A percentile compares a stretch with the other conserved stretches of the same genome.
Conservation (phyloP, 2,329 filamentous ascomycete genomes). For the Calonectria crousiana region DNA sequence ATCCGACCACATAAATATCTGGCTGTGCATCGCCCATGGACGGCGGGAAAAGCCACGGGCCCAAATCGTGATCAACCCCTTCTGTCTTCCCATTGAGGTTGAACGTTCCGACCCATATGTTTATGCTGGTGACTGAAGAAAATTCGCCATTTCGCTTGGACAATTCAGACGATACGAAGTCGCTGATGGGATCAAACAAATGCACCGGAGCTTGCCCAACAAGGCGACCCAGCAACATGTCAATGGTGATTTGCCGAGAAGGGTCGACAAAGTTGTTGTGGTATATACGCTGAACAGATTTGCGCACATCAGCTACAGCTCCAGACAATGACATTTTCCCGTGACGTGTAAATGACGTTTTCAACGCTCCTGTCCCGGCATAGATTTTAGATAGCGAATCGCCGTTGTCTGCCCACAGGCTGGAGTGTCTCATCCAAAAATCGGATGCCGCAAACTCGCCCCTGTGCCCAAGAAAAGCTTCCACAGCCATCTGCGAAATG, state of each 20-base stretch:
- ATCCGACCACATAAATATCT: conserved; percentile 89
- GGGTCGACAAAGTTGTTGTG: conserved; percentile 99
- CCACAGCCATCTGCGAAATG: conserved; percentile 92
- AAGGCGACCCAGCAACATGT: conserved; percentile 87
- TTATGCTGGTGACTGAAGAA: conserved; percentile 79
- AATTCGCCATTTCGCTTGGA: conserved; percentile 77
- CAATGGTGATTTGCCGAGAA: conserved; percentile 91
- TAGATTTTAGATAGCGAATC: conserved; percentile 96
- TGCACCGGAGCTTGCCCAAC: conserved; percentile 87
- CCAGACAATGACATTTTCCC: conserved; percentile 97
- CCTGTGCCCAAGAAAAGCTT: conserved; percentile 83
- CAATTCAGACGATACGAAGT: conserved; percentile 85
- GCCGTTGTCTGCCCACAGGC: conserved; percentile 96
- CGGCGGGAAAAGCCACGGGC: conserved; percentile 84
- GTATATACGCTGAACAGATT: conserved; percentile 93
- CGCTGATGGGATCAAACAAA: conserved; percentile 94
- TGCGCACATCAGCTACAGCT: conserved; percentile 93
- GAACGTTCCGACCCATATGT: conserved; percentile 90
- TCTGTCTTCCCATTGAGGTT: conserved; percentile 92
- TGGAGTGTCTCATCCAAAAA: conserved; percentile 93
- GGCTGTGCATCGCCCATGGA: conserved; percentile 72
- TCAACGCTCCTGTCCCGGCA: conserved; percentile 93
- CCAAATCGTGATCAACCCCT: conserved; percentile 83
- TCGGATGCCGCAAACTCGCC: conserved; percentile 78
- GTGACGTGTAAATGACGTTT: conserved; percentile 92